These are phyloP conservation scores for Parmales sp. DNA, from an alignment of 108 stramenopile genomes.

Conservation along the genomic window DNA sequence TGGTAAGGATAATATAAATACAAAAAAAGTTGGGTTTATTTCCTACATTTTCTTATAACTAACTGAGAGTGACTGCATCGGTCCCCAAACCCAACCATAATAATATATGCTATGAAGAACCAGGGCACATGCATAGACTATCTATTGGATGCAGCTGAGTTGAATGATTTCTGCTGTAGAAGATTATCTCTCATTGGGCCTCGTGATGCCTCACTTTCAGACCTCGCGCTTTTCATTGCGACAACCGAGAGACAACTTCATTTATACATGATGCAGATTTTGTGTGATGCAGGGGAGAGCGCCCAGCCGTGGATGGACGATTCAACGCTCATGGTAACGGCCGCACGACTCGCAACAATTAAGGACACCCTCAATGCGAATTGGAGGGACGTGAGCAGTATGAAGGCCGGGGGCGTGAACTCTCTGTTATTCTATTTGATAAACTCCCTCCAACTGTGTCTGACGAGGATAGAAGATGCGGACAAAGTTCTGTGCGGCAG, in stretches of 20 bases:
- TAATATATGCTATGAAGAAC: too few species aligned
- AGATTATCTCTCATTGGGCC: not conserved
- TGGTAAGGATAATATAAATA: too few species aligned
- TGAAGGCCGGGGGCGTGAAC: slow-evolving; percentile 3
- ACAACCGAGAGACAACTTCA: slow-evolving; percentile 7
- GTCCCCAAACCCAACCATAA: too few species aligned
- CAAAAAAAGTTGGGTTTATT: too few species aligned
- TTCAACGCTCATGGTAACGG: not conserved
- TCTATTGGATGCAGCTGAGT: not conserved
- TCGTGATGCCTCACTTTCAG: not conserved
- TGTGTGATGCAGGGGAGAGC: not conserved
- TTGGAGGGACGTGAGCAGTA: not conserved
- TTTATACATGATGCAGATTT: not conserved
- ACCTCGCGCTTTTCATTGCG: not conserved
- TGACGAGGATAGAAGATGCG: slow-evolving; percentile 61
- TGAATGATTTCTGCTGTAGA: not conserved
- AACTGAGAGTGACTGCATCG: too few species aligned
- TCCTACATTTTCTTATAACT: too few species aligned
- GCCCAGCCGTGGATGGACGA: slow-evolving; percentile 1
- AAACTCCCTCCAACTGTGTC: slow-evolving; percentile 52
- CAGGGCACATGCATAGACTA: slow-evolving; percentile 10
- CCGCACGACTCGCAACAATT: not conserved
- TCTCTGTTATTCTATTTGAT: slow-evolving; percentile 58
- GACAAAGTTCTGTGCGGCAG: slow-evolving; percentile 36
- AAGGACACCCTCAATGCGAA: not conserved